These are phyloP conservation scores for Drechslerella dactyloides DNA, from an alignment of 2,329 filamentous ascomycete genomes.

Conservation along the genomic window DNA sequence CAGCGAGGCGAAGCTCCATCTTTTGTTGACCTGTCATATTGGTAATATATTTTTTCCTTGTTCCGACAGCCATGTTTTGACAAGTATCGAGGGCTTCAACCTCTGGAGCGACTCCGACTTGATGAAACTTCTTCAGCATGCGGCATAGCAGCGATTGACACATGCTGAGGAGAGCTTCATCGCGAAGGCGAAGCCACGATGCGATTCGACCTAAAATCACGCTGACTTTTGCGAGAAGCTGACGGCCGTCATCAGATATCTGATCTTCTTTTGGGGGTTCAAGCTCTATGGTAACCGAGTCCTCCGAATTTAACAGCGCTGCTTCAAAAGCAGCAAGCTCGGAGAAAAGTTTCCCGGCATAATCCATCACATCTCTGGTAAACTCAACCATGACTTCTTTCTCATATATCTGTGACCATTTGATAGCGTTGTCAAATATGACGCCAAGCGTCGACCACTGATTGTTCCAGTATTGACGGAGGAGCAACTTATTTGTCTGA, in stretches of 20 bases:
- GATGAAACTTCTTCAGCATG: slow-evolving; percentile 79
- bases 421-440: slow-evolving; percentile 81
- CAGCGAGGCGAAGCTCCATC: slow-evolving; percentile 73
- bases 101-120: slow-evolving; percentile 69
- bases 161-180: slow-evolving; percentile 81
- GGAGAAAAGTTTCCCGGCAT: slow-evolving; percentile 82
- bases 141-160: slow-evolving; percentile 84
- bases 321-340: slow-evolving; percentile 83
- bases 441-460: slow-evolving; percentile 82
- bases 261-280: slow-evolving; percentile 54
- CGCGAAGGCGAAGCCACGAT: slow-evolving; percentile 78
- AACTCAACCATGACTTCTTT: slow-evolving; percentile 86
- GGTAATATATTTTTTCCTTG: slow-evolving; percentile 70
- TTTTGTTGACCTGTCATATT: slow-evolving; percentile 83
- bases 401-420: slow-evolving; percentile 78
- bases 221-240: slow-evolving; percentile 58
- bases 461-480: slow-evolving; percentile 80
- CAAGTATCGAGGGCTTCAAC: slow-evolving; percentile 67
- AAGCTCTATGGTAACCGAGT: slow-evolving; percentile 57
- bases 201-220: slow-evolving; percentile 59
- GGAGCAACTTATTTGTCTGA: slow-evolving; percentile 68
- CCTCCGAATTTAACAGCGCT: slow-evolving; percentile 61
- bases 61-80: slow-evolving; percentile 60
- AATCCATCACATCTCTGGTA: slow-evolving; percentile 92
- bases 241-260: slow-evolving; percentile 55